phyloP scores from a whole-genome alignment of 106 monocot species.

The Vanilla planifolia region DNA sequence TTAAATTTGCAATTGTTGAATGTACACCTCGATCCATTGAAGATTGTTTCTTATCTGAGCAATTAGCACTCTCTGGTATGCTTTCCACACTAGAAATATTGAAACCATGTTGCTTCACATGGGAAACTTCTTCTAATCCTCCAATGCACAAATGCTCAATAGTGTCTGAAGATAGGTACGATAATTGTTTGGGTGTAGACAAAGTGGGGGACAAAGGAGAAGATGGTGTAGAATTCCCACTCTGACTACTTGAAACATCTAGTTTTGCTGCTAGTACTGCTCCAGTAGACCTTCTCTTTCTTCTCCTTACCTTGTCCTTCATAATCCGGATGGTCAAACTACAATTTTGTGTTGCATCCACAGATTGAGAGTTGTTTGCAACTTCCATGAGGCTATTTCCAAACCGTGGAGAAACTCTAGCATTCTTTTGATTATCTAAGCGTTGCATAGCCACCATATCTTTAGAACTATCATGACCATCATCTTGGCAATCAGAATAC shows the following conservation, averaged over 20 bases:
- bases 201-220: slow-evolving; percentile 60
- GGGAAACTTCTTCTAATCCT: slow-evolving; percentile 6
- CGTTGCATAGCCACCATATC: slow-evolving; percentile 9
- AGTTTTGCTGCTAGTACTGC: slow-evolving; percentile 36
- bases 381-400: slow-evolving; percentile 12
- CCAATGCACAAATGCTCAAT: slow-evolving; percentile 9
- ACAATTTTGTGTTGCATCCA: slow-evolving; percentile 25
- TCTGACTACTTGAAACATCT: slow-evolving; percentile 83
- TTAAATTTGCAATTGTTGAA: slow-evolving; percentile 6
- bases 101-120: slow-evolving; percentile 9
- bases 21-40: slow-evolving; percentile 5
- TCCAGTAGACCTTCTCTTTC: slow-evolving; percentile 36
- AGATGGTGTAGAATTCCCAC: slow-evolving; percentile 94
- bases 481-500: slow-evolving; percentile 12
- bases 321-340: slow-evolving; percentile 48
- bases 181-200: slow-evolving; percentile 40
- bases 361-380: background rate
- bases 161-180: slow-evolving; percentile 14
- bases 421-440: slow-evolving; percentile 26
- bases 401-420: slow-evolving; percentile 6
- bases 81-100: slow-evolving; percentile 7
- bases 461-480: slow-evolving; percentile 15
- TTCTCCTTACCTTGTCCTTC: slow-evolving; percentile 53
- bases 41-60: background rate
- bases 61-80: slow-evolving; percentile 12